Evolutionary conservation across 2,329 filamentous ascomycete species (phyloP).

Genomic region (Ophiostoma novo-ulmi): DNA sequence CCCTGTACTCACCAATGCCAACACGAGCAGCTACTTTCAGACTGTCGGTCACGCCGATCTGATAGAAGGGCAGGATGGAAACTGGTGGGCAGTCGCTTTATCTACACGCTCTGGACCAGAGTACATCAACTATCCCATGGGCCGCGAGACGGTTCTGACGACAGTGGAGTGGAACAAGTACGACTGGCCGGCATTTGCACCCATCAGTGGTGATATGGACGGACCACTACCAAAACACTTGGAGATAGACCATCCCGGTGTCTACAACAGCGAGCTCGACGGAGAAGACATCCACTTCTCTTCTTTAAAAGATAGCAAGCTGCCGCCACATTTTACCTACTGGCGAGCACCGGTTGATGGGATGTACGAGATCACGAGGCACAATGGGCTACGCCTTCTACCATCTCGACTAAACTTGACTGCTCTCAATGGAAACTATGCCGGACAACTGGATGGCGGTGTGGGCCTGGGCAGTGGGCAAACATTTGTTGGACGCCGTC

Average conservation of each 20-base stretch:
- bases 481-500: neutral
- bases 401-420: neutral
- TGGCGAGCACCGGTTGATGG: neutral
- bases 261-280: neutral
- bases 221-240: neutral
- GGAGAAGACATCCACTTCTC: neutral
- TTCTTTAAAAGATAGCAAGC: neutral
- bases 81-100: neutral
- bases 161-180: neutral
- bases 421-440: neutral
- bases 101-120: neutral
- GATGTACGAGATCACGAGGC: neutral
- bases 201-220: neutral
- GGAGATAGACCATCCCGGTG: neutral
- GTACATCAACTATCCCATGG: neutral
- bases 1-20: neutral
- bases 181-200: neutral
- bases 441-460: neutral
- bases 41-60: neutral
- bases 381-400: neutral
- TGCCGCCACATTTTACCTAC: neutral
- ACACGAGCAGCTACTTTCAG: neutral
- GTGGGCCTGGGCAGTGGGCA: neutral
- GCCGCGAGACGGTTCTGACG: neutral
- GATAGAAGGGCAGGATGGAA: neutral